Evolutionary conservation across 768 basidiomycete genomes (phyloP).

Genomic region (Podaxis carcinomalis): DNA sequence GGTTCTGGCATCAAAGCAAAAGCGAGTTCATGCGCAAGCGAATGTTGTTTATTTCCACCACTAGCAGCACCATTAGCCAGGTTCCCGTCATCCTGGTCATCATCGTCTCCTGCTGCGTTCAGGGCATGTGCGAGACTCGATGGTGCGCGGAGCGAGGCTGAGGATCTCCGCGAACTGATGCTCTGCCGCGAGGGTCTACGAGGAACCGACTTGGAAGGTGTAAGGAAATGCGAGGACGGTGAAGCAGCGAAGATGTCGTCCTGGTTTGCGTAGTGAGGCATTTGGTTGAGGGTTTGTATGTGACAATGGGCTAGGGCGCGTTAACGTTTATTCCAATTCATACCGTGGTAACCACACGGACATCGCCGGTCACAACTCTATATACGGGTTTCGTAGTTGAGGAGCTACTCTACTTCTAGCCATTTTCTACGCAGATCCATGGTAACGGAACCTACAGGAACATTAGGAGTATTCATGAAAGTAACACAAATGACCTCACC

Average conservation of each 20-base stretch:
- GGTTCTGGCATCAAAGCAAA: constrained; percentile 88
- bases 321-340: constrained; percentile 2
- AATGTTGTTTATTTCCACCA: constrained; percentile 44
- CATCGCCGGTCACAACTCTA: constrained; percentile 9
- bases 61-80: constrained; percentile 22
- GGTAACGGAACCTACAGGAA: constrained; percentile 2
- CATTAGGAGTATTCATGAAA: constrained; percentile 15
- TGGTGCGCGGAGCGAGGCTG: constrained; percentile 44
- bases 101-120: constrained; percentile 29
- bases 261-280: constrained; percentile 29
- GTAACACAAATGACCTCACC: constrained; percentile 4
- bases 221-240: constrained; percentile 27
- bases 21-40: constrained; percentile 84
- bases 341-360: constrained; percentile 10
- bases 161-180: constrained; percentile 41
- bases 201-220: constrained; percentile 27
- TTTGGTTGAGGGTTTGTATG: constrained; percentile 15
- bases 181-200: constrained; percentile 26
- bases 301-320: constrained; percentile 7
- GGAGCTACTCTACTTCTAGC: constrained; percentile 15
- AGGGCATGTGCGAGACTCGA: constrained; percentile 29
- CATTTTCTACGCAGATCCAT: constrained; percentile 9
- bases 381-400: constrained; percentile 7
- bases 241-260: constrained; percentile 23
- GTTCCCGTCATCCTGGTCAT: constrained; percentile 13